Evolutionary conservation across 306 rosid species (phyloP), one percentile per base, ranked within the genome.

Genomic region (Acacia confusa): DNA sequence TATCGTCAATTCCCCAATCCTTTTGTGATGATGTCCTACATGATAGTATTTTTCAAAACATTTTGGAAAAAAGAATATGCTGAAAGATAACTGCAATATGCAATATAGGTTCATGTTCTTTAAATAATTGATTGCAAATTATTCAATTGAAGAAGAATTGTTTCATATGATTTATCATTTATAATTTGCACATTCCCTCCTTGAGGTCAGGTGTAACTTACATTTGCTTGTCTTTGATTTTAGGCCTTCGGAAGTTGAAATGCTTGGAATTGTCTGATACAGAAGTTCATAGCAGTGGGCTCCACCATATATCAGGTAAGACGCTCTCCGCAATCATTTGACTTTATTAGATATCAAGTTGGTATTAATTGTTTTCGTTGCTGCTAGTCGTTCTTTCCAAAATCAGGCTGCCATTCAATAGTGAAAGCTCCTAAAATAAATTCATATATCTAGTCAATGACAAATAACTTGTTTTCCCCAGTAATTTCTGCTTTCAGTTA

Each of bases 251-350:
- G 82, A 87, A 78, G 44, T 86, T 95, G 88, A 93, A 86, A 84
- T 93, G 93, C 85, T 83, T 95, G 97, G 96, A 91, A 86, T 84
- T 95, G 86, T 95, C 99, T 13, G 99, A 95, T 80, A 95, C 98
- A 34, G 90, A 85, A 74, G 96, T 95, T 79, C 97, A 93, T 75
- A 89, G 89, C 94, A 84, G 77, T 83, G 99, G 99, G 79, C 91
- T 95, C 10, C 86, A 80, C 70, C 93, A 95, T 88, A 80, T 95
- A 82, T 95, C 99, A 55, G 97, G 99, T 95, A 87, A 74, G 79
- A 81, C 60, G 9, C 27, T 53, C 43, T 53, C 75, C 41, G 57
- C 32, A 53, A 25, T 24, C 45, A 40, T 69, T 11, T 41, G 32
- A 69, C 41, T 60, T 41, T 40, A 40, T 41, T 40, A 69, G 22